Base-by-base conservation (phyloP, 495 filamentous ascomycete species). In the Paragyromitra xinjiangensis region DNA sequence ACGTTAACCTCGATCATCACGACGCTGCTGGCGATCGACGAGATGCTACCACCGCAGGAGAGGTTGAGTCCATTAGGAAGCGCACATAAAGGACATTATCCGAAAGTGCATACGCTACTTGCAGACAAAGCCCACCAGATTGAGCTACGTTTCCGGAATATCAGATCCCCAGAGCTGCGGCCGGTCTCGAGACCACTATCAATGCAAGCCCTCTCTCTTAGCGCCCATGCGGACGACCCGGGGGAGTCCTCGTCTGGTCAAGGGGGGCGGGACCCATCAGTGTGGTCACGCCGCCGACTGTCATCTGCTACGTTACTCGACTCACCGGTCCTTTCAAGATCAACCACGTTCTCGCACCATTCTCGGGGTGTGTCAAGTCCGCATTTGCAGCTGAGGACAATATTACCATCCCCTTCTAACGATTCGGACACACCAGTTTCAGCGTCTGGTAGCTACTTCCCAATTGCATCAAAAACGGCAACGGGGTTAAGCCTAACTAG, bases 11-110 rank as follows among this genome's bases (percentile, higher is more conserved):
- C 81, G 19, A 83, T 83, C n/a, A 73, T 83, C 55, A 81, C 81
- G 7, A 82, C 81, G 4, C 71, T 83, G 9, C 64, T 83, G 12
- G 81, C 81, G 26, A 83, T 83, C 48, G 81, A 83, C 59, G 81
- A 83, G 58, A 82, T 83, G 75, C 78, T 83, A 9, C 81, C 81
- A 2, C 44, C 78, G 8, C 81, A 78, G 37, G 81, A 82, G 8
- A 78, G 81, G 22, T 24, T 83, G 22, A 71, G 69, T 6, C 81
- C 75, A 11, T 50, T 75, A 22, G 59, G 24, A 9, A 81, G 78
- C 22, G 81, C 81, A 14, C 81, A 82, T 39, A 80, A 68, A 44
- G 80, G 80, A 0, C 81, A 83, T 50, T 83, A 82, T 71, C 81
- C 81, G 34, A 68, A 69, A 16, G 37, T 82, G 6, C 80, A 82